A percentile compares a stretch with the other conserved stretches of the same genome.
Evolutionary conservation across 805 yeast species (phyloP).

Genomic region (Barnettozyma siamensis): DNA sequence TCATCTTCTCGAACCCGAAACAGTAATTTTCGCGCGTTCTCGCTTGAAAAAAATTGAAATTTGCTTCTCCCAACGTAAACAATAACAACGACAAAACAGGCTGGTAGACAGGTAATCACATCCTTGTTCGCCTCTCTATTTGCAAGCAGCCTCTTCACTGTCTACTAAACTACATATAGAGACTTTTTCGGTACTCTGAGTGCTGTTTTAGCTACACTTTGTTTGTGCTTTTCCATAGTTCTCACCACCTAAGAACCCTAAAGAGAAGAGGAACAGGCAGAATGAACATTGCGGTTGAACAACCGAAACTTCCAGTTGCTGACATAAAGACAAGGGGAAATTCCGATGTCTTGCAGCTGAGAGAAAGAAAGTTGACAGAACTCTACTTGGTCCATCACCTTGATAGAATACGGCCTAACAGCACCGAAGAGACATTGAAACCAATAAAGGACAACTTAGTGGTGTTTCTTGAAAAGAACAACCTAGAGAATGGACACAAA

Average conservation of each 20-base stretch:
- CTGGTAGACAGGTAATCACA: neutral
- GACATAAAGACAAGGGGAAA: neutral
- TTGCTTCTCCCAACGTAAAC: neutral
- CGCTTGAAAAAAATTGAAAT: neutral
- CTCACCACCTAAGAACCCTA: too few relatives aligned
- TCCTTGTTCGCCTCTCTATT: neutral
- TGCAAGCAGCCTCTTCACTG: neutral
- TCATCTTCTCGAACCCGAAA: constrained; percentile 1
- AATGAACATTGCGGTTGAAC: neutral
- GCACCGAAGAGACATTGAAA: constrained; percentile 32
- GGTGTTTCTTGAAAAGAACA: constrained; percentile 47
- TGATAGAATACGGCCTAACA: constrained; percentile 37
- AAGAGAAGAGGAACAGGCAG: neutral
- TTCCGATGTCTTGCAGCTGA: constrained; percentile 36
- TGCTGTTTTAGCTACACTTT: neutral
- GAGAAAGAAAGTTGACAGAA: constrained; percentile 57
- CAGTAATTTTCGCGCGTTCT: neutral
- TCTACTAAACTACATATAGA: neutral
- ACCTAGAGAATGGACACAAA: constrained; percentile 40
- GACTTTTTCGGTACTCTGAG: neutral
- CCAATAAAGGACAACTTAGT: constrained; percentile 35
- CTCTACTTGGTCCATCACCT: constrained; percentile 53
- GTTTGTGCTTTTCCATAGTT: neutral
- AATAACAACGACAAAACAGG: neutral
- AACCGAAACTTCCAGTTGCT: neutral